A percentile compares a stretch with the other conserved stretches of the same genome.
phyloP scores from a whole-genome alignment of 2,329 filamentous ascomycete species.

The Trichoderma semiorbis region DNA sequence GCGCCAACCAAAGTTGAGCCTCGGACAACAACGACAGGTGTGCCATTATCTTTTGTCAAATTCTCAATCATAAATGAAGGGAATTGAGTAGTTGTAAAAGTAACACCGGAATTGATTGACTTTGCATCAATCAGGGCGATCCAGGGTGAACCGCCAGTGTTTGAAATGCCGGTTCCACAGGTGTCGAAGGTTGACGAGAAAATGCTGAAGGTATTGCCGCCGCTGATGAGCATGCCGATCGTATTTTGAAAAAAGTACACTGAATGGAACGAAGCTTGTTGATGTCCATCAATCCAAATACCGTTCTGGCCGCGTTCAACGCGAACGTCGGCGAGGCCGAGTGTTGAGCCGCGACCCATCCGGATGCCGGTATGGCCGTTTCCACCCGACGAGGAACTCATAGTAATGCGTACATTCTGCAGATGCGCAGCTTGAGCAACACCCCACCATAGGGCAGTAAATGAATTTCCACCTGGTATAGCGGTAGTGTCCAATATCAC shows the following conservation, averaged over 20 bases:
- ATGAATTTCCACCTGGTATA: slow-evolving; percentile 32
- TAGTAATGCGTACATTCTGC: slow-evolving; percentile 42
- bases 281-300: slow-evolving; percentile 42
- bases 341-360: slow-evolving; percentile 40
- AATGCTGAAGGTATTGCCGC: slow-evolving; percentile 39
- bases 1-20: slow-evolving; percentile 31
- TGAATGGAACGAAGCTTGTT: slow-evolving; percentile 43
- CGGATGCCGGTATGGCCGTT: slow-evolving; percentile 41
- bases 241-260: slow-evolving; percentile 43
- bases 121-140: slow-evolving; percentile 40
- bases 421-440: slow-evolving; percentile 43
- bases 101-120: slow-evolving; percentile 41
- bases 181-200: slow-evolving; percentile 40
- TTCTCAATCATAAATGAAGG: slow-evolving; percentile 45
- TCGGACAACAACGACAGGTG: slow-evolving; percentile 34
- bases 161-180: slow-evolving; percentile 35
- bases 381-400: slow-evolving; percentile 35
- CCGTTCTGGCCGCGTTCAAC: slow-evolving; percentile 42
- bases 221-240: slow-evolving; percentile 30
- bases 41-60: slow-evolving; percentile 38
- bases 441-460: slow-evolving; percentile 43
- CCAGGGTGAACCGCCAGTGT: slow-evolving; percentile 38
- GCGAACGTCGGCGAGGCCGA: slow-evolving; percentile 40
- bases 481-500: slow-evolving; percentile 41
- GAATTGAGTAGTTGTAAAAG: slow-evolving; percentile 35